Base-by-base conservation (phyloP, 2,329 filamentous ascomycete genomes). In the Penicillium polonicum region DNA sequence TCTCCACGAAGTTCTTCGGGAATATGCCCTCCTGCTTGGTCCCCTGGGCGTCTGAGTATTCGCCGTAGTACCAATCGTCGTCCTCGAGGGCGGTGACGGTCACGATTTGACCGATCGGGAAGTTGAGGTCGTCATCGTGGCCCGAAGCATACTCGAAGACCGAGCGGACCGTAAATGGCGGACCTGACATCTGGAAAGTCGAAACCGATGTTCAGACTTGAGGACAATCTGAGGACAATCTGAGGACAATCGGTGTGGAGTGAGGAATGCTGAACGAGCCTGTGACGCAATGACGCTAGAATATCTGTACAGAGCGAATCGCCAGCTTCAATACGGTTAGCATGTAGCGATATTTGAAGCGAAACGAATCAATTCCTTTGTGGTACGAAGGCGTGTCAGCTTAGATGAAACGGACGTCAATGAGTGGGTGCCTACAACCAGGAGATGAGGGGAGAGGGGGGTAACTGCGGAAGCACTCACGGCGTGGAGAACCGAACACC, bases 1-100 rank as follows among this genome's bases (percentile, higher is more conserved):
- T 91, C 77, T 99, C 94, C 70, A 99, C 94, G 73, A 99, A 99
- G 78, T 97, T 99, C 73, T 89, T 88, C 51, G 92, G 93, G 75
- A 97, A 97, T 68, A 97, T 89, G 65, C 93, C 93, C 71, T 92
- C 87, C 72, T 87, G 85, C 76, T 88, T 91, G 62, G 76, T 78
- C 56, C 94, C 94, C 52, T 82, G 77, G 59, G 86, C 85, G 76
- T 95, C 90, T 63, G 87, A 79, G 74, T 96, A 97, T 76, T 94
- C 89, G 65, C 94, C 93, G 62, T 85, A 85, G 73, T 94, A 96
- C 94, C 92, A 97, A 74, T 97, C 95, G 63, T 83, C 87, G 72
- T 96, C 94, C 73, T 97, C 94, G 75, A 91, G 86, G 59, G 92
- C 92, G 44, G 88, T 96, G 63, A 99, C 92, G 52, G 90, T 94